Base-by-base conservation (phyloP, 495 filamentous ascomycete species). In the Mytilinidion resinicola region DNA sequence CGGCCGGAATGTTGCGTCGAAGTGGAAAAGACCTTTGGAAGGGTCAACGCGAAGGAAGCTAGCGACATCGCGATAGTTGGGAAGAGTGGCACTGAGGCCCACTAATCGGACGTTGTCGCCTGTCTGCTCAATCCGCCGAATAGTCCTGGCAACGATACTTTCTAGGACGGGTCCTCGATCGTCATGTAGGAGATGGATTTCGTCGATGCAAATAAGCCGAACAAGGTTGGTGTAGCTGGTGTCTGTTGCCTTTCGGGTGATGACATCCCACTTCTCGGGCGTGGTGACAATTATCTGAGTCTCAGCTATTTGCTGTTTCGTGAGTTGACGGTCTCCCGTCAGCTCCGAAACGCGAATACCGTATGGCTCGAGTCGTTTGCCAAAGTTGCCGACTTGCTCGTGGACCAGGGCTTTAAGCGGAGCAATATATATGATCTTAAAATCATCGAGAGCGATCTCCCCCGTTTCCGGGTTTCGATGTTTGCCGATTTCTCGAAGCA, bases 241-340 rank as follows among this genome's bases (percentile, higher is more conserved):
- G 72, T 99, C 93, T 0, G 92, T 96, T 4, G 92, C 95, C 73
- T 99, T 99, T 63, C 93, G 84, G 5, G 95, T 99, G 65, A 99
- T 96, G 56, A 99, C 95, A 74, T 99, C 93, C 85, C 88, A 99
- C 75, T 99, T 99, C 70, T 99, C 93, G 9, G 93, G 93, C 0
- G 93, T 99, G 2, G 93, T 99, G 44, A 99, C 91, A 65, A 99
- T 99, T 64, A 99, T 86, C 69, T 99, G 93, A 7, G 93, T 97
- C 63, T 99, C 95, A 25, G 90, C 83, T 58, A 99, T 96, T 73
- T 97, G 93, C 69, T 96, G 91, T 71, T 99, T 99, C 37, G 93
- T 97, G 71, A 99, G 90, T 68, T 97, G 95, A 20, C 93, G 88
- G 73, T 99, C 93, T 71, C 93, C 93, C 58, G 93, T 97, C 57